Evolutionary conservation across 1,139 yeast species (phyloP), one percentile per base, ranked within the genome.

Genomic region (Saccharomyces pastorianus): DNA sequence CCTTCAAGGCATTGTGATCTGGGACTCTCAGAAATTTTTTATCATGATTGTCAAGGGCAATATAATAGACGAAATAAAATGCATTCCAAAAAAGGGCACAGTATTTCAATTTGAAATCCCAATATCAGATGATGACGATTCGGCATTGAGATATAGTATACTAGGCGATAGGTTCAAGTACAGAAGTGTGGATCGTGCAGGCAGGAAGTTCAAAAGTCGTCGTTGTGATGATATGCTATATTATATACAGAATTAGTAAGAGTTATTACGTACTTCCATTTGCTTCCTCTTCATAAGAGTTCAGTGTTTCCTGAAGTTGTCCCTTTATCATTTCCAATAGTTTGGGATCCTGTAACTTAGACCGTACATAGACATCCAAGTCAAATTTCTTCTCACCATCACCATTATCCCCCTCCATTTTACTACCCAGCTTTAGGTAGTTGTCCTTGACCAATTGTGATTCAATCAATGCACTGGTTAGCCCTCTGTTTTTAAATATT

Each of bases 21-120:
- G 95, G 85, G 99, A 93, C 66, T 81, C 93, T 6, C 91, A 88
- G 66, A 82, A 85, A 61, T 79, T 81, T 54, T 86, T 89, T 64
- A 80, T 89, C 3, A 62, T 91, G 50, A 82, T 85, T 29, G 78
- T 81, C 0, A 81, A 81, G 1, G 73, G 82, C 49, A 73, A 73
- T 53, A 62, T 70, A 50, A 73, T 79, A 1, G 85, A 85, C 27
- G 82, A 83, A 8, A 58, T 85, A 31, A 76, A 79, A 60, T 69
- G 79, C 55, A 66, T 84, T 13, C 83, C 86, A 34, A 87, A 87
- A 64, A 75, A 75, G 53, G 86, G 86, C 2, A 73, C 84, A 0
- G 67, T 80, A 9, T 85, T 87, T 69, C 73, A 75, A 46, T 77
- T 84, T 58, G 81, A 81, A 48, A 73, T 84, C 1, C 74, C 78